phyloP scores from a whole-genome alignment of 768 basidiomycete genomes.

The Amanita fuliginea region DNA sequence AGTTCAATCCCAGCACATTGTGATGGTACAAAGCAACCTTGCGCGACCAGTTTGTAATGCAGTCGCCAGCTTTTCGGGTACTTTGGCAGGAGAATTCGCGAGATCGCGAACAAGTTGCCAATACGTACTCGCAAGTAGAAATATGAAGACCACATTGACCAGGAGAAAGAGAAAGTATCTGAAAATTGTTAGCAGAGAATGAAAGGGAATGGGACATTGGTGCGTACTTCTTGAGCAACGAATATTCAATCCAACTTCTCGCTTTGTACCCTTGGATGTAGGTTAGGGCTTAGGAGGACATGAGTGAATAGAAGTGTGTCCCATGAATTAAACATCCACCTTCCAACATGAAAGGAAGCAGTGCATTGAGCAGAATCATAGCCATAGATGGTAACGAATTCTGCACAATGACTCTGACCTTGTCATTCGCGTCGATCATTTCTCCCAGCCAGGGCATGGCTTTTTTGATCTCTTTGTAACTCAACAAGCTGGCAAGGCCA shows the following conservation, averaged over 20 bases:
- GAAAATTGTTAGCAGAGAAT: conserved; percentile 6
- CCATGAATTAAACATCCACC: conserved; percentile 27
- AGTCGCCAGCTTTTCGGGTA: conserved; percentile 84
- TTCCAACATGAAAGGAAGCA: conserved; percentile 83
- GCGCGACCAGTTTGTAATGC: conserved; percentile 73
- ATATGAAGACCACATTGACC: conserved; percentile 90
- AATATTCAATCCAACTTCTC: conserved; percentile 89
- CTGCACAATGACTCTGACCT: conserved; percentile 81
- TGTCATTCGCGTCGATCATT: conserved; percentile 75
- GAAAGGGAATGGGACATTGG: background rate
- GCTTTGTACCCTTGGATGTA: conserved; percentile 89
- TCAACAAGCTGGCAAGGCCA: conserved; percentile 75
- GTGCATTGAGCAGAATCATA: conserved; percentile 81
- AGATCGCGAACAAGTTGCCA: conserved; percentile 87
- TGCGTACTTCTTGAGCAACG: conserved; percentile 77
- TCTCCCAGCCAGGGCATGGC: conserved; percentile 76
- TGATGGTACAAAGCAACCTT: conserved; percentile 27
- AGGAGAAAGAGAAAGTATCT: conserved; percentile 94
- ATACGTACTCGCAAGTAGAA: conserved; percentile 84
- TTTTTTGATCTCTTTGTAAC: conserved; percentile 90
- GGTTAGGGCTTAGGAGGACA: conserved; percentile 40
- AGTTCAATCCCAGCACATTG: conserved; percentile 3
- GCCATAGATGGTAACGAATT: conserved; percentile 90
- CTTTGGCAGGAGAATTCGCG: conserved; percentile 87
- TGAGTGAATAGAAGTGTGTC: conserved; percentile 4